A percentile compares a stretch with the other conserved stretches of the same genome.
Evolutionary conservation across 2,329 filamentous ascomycete genomes (phyloP).

Genomic region (Pseudocercospora crystallina): DNA sequence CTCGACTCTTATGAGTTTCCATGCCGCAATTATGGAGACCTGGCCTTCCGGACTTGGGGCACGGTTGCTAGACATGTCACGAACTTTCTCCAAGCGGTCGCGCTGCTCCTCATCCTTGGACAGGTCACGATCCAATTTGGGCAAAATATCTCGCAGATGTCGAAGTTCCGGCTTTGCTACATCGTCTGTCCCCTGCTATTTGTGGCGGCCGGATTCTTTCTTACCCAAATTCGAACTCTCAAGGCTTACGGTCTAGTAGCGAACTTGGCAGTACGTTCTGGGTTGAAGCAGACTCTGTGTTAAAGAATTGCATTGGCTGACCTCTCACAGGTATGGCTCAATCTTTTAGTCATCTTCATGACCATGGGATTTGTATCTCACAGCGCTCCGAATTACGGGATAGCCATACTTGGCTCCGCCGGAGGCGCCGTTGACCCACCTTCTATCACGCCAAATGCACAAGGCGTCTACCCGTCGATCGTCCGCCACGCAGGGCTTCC

Average conservation of each 20-base stretch:
- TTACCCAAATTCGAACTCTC: slow-evolving; percentile 58
- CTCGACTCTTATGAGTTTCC: slow-evolving; percentile 44
- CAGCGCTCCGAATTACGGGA: slow-evolving; percentile 50
- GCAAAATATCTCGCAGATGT: slow-evolving; percentile 55
- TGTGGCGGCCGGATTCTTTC: slow-evolving; percentile 48
- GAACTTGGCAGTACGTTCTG: slow-evolving; percentile 47
- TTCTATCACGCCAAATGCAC: slow-evolving; percentile 8
- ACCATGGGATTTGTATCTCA: slow-evolving; percentile 54
- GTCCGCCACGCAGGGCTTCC: slow-evolving; percentile 19
- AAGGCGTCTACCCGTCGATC: slow-evolving; percentile 18
- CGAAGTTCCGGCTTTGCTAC: slow-evolving; percentile 47
- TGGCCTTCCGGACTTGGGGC: slow-evolving; percentile 43
- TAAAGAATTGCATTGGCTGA: no score
- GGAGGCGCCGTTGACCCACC: slow-evolving; percentile 31
- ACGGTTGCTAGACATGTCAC: slow-evolving; percentile 38
- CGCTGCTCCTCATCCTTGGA: slow-evolving; percentile 51
- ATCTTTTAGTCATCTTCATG: slow-evolving; percentile 52
- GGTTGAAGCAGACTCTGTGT: no score
- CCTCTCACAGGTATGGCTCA: slow-evolving; percentile 44
- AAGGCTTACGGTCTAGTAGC: slow-evolving; percentile 57
- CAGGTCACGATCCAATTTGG: slow-evolving; percentile 56
- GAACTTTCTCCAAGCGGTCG: slow-evolving; percentile 41
- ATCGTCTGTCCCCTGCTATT: slow-evolving; percentile 53
- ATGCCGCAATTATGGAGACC: slow-evolving; percentile 43
- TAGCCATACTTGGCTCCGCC: slow-evolving; percentile 21